Evolutionary conservation across 352 stramenopile species (phyloP), one percentile per base, ranked within the genome.

Genomic region (Elongisporangium prolatum): DNA sequence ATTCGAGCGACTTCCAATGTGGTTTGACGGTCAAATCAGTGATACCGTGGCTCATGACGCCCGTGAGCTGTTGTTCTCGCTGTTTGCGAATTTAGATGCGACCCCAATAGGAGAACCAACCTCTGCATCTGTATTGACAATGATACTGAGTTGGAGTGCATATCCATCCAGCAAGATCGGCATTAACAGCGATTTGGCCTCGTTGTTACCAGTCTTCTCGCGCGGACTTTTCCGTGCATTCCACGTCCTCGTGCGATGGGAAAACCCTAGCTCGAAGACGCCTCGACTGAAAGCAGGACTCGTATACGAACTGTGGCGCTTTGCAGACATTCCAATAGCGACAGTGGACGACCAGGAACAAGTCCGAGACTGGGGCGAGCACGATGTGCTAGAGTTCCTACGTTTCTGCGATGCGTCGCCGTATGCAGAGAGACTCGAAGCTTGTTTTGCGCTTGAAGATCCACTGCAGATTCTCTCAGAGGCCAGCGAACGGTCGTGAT

Each of bases 191-290:
- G 67, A 85, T 20, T 52, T 87, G 4, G 59, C 66, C 4, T 28
- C 63, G 3, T 71, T 82, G 16, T 40, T 79, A 7, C 74, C 76
- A 55, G 48, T 28, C 4, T 86, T 69, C 22, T 61, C 76, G 0
- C 64, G 79, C 28, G 76, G 74, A 1, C 50, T 86, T 17, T 60
- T 64, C 40, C 74, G 79, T 48, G 72, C 55, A 9, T 80, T 81
- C 21, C 56, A 61, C 1, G 38, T 62, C 16, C 50, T 79, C 5
- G 48, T 72, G 9, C 59, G 65, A 5, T 60, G 59, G 18, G 56
- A 65, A 17, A 21, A 67, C 2, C 22, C 25, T 24, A 5, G 11
- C 21, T 59, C 58, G 9, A 21, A 28, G n/a, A 1, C 21, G 37
- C 47, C 13, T n/a, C 2, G 25, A 6, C 21, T 61, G 1, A 40